These are phyloP conservation scores for Pythium phragmitis DNA, from an alignment of 352 stramenopile species.

Conservation along the genomic window DNA sequence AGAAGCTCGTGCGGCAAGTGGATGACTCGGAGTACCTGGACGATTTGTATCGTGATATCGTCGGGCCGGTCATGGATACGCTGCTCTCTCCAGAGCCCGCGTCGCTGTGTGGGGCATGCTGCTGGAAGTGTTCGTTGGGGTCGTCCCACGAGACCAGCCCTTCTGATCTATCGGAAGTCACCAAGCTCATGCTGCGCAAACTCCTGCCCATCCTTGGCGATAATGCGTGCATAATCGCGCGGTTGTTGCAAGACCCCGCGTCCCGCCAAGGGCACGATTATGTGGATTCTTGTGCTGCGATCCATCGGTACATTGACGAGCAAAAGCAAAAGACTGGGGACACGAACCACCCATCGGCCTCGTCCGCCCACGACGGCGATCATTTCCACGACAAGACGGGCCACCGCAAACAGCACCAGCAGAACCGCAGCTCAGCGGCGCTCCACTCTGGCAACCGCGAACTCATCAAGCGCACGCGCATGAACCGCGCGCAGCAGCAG, in stretches of 20 bases:
- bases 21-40: slow-evolving; percentile 75
- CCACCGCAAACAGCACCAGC: slow-evolving; percentile 9
- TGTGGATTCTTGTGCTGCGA: slow-evolving; percentile 12
- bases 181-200: slow-evolving; percentile 53
- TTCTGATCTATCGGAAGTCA: slow-evolving; percentile 27
- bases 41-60: slow-evolving; percentile 46
- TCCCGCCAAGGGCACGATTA: not conserved
- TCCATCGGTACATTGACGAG: slow-evolving; percentile 19
- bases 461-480: slow-evolving; percentile 37
- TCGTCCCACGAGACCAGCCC: not conserved
- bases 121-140: slow-evolving; percentile 31
- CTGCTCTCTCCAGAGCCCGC: slow-evolving; percentile 25
- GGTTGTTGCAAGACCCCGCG: slow-evolving; percentile 1
- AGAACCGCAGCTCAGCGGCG: slow-evolving; percentile 10
- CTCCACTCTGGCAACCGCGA: slow-evolving; percentile 31
- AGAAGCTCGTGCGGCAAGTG: slow-evolving; percentile 40
- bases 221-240: slow-evolving; percentile 28
- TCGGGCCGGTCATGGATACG: slow-evolving; percentile 29
- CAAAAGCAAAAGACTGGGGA: slow-evolving; percentile 2
- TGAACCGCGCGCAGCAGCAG: slow-evolving; percentile 33
- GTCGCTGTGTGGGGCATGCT: slow-evolving; percentile 36
- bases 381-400: slow-evolving; percentile 16
- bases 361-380: not conserved
- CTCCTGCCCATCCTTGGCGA: slow-evolving; percentile 36
- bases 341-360: not conserved